A percentile compares a stretch with the other conserved stretches of the same genome.
phyloP scores from a whole-genome alignment of 768 basidiomycete species.

The Rhizopogon roseolus region DNA sequence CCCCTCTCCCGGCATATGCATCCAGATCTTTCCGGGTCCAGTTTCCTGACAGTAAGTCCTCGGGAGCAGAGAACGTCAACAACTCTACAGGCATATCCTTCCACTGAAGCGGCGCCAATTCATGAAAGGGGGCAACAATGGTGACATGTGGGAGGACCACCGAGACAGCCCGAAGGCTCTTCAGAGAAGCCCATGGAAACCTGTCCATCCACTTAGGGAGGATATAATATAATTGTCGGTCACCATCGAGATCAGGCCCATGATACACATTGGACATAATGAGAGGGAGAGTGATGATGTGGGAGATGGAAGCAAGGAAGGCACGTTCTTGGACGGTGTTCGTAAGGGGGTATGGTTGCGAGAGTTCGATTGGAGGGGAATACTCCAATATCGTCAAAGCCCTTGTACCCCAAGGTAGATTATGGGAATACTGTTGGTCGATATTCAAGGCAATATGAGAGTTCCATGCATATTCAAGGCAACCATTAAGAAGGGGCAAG shows the following conservation, averaged over 20 bases:
- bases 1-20: no score
- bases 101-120: no score
- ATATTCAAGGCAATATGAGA: not conserved
- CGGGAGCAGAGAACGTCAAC: no score
- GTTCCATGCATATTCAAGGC: conserved; percentile 13
- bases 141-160: not conserved
- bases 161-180: conserved; percentile 12
- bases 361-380: not conserved
- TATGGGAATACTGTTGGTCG: conserved; percentile 17
- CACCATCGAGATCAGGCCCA: not conserved
- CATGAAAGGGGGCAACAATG: no score
- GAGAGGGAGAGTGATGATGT: conserved; percentile 24
- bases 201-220: not conserved
- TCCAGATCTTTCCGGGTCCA: no score
- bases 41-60: no score
- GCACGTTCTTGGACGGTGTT: conserved; percentile 23
- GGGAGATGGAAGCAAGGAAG: conserved; percentile 33
- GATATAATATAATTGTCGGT: not conserved
- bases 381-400: conserved; percentile 28
- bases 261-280: conserved; percentile 3
- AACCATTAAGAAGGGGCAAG: conserved; percentile 30
- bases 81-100: no score
- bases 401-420: conserved; percentile 6
- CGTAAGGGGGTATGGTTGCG: conserved; percentile 28
- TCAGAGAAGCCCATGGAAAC: conserved; percentile 29